Percentiles rank a stretch among this genome's conserved stretches.
These are phyloP conservation scores for Lathyrus aphaca DNA, from an alignment of 306 rosid genomes.

Conservation along the genomic window DNA sequence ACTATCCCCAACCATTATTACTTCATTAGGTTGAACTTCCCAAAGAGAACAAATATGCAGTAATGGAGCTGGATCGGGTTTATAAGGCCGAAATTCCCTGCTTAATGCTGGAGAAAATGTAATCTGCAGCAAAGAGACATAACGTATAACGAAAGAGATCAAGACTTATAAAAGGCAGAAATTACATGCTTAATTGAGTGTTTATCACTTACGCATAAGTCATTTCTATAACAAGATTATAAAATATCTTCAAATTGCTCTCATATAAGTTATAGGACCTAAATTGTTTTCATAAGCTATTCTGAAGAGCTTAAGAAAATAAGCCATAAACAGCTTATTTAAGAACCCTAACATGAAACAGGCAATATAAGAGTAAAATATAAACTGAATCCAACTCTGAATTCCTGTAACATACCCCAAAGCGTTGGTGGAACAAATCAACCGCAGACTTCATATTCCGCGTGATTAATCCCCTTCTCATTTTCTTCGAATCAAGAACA, in stretches of 20 bases:
- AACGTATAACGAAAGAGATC: neutral
- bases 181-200: too few species aligned
- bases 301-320: too few species aligned
- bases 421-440: conserved; percentile 77
- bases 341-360: neutral
- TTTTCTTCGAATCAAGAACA: conserved; percentile 71
- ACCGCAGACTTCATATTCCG: conserved; percentile 77
- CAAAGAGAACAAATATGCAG: conserved; percentile 88
- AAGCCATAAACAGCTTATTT: too few species aligned
- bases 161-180: neutral
- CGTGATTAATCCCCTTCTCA: conserved; percentile 92
- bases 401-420: conserved; percentile 61
- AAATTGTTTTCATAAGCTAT: too few species aligned
- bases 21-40: conserved; percentile 85
- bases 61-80: conserved; percentile 88
- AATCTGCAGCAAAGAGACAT: conserved; percentile 60
- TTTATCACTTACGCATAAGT: too few species aligned
- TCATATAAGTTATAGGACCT: too few species aligned
- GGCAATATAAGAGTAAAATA: neutral
- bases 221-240: too few species aligned
- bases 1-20: conserved; percentile 92
- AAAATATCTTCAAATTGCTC: too few species aligned
- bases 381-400: neutral
- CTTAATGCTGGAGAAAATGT: conserved; percentile 81
- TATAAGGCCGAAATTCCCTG: conserved; percentile 86